Conservation (phyloP, 140 eudicot genomes). For the Flaveria floridana region DNA sequence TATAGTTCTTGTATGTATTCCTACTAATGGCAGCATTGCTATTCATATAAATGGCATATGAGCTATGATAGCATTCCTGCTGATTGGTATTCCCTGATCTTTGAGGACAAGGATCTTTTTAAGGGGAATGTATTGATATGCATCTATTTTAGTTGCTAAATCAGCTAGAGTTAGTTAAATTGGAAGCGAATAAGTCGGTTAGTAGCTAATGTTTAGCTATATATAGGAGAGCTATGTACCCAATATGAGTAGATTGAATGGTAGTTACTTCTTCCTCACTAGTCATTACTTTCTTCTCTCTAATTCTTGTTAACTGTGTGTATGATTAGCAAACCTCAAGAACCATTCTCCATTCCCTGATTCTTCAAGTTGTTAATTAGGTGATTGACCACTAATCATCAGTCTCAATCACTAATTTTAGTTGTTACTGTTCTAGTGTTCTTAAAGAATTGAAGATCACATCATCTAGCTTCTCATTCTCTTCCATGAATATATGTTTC, state of each 20-base stretch:
- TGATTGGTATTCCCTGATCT: too few species aligned
- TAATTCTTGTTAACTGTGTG: not conserved
- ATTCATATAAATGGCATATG: too few species aligned
- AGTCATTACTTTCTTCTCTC: not conserved
- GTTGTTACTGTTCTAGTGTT: too few species aligned
- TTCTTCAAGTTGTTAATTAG: not conserved
- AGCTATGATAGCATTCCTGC: too few species aligned
- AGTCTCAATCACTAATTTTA: too few species aligned
- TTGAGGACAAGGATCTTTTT: too few species aligned
- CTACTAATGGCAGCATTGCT: too few species aligned
- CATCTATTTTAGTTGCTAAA: not conserved
- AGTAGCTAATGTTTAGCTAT: not conserved
- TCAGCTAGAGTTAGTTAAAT: too few species aligned
- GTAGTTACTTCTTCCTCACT: not conserved
- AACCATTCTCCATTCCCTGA: not conserved
- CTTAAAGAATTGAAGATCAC: not conserved
- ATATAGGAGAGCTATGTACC: too few species aligned
- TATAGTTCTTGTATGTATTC: too few species aligned
- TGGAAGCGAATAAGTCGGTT: not conserved
- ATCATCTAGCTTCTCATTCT: not conserved
- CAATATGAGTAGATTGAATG: not conserved
- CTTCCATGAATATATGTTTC: not conserved
- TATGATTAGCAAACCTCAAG: not conserved
- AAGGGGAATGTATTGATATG: not conserved
- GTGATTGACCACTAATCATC: not conserved